Conservation (phyloP, 2,329 filamentous ascomycete genomes). For the Rutstroemia sp. region DNA sequence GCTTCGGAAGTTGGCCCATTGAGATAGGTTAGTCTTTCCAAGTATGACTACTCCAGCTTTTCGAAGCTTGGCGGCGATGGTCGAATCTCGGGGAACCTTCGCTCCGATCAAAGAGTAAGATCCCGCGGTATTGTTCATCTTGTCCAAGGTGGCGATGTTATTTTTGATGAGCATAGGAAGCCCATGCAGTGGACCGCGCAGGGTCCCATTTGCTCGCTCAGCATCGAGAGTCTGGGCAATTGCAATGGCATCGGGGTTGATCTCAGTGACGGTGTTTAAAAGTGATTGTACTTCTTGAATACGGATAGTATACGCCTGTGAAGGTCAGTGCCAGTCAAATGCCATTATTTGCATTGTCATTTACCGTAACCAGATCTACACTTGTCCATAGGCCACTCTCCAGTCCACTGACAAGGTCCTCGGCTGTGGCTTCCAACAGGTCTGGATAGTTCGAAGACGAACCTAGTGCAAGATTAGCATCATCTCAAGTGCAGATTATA, state of each 20-base stretch:
- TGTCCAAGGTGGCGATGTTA: constrained; percentile 48
- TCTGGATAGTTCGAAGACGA: no score
- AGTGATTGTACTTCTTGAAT: constrained; percentile 14
- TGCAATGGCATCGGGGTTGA: constrained; percentile 22
- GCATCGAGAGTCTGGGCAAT: constrained; percentile 18
- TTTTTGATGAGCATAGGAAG: constrained; percentile 53
- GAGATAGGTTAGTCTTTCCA: constrained; percentile 57
- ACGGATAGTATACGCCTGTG: constrained; percentile 16
- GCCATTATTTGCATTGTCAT: no score
- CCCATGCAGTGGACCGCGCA: constrained; percentile 40
- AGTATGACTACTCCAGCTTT: constrained; percentile 56
- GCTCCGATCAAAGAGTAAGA: constrained; percentile 48
- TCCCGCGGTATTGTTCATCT: constrained; percentile 51
- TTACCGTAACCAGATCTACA: no score
- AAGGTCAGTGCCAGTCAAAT: no score
- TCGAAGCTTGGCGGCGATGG: constrained; percentile 52
- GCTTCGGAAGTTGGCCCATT: constrained; percentile 57
- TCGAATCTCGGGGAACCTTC: constrained; percentile 43
- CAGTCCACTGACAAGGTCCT: no score
- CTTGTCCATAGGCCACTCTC: no score
- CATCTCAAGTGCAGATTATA: no score
- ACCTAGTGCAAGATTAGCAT: no score
- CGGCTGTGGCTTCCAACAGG: no score
- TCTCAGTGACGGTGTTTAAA: constrained; percentile 16
- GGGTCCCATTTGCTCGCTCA: constrained; percentile 12